phyloP scores from a whole-genome alignment of 1,284 basidiomycete genomes.

The Veloboletus limbatus region DNA sequence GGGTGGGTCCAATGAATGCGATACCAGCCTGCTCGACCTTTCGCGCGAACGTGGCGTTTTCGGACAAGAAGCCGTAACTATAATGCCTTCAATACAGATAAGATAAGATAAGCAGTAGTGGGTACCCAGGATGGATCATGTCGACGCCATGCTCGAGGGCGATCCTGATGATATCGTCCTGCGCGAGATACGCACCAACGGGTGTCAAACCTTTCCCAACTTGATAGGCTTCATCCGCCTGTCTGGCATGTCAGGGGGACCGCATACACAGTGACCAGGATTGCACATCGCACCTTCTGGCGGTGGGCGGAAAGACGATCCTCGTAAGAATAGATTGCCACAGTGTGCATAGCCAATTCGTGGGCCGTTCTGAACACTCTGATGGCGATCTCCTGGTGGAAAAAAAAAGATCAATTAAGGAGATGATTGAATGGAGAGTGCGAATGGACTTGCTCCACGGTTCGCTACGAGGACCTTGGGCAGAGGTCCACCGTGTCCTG shows the following conservation, averaged over 20 bases:
- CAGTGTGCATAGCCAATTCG: constrained; percentile 98
- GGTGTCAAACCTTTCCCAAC: constrained; percentile 96
- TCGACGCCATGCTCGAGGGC: constrained; percentile 97
- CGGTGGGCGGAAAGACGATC: constrained; percentile 97
- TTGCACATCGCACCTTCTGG: constrained; percentile 75
- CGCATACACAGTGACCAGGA: not conserved
- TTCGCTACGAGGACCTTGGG: constrained; percentile 96
- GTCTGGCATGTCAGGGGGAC: constrained; percentile 44
- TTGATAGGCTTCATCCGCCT: constrained; percentile 98
- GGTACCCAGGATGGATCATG: constrained; percentile 97
- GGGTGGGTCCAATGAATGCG: constrained; percentile 94
- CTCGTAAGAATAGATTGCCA: constrained; percentile 97
- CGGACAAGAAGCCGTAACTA: constrained; percentile 96
- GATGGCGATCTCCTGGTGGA: constrained; percentile 91
- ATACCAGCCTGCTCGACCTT: constrained; percentile 98
- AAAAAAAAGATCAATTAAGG: constrained; percentile 3
- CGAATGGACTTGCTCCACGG: constrained; percentile 69
- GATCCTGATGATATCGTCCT: constrained; percentile 95
- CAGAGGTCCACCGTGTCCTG: constrained; percentile 86
- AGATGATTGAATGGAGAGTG: constrained; percentile 6
- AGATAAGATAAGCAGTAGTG: constrained; percentile 3
- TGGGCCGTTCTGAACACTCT: constrained; percentile 98
- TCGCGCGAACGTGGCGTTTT: constrained; percentile 93
- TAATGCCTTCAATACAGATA: constrained; percentile 2
- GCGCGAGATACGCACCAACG: constrained; percentile 94